Conservation (phyloP, 192 early-diverging fungal species). For the Gaertneriomyces sp. region DNA sequence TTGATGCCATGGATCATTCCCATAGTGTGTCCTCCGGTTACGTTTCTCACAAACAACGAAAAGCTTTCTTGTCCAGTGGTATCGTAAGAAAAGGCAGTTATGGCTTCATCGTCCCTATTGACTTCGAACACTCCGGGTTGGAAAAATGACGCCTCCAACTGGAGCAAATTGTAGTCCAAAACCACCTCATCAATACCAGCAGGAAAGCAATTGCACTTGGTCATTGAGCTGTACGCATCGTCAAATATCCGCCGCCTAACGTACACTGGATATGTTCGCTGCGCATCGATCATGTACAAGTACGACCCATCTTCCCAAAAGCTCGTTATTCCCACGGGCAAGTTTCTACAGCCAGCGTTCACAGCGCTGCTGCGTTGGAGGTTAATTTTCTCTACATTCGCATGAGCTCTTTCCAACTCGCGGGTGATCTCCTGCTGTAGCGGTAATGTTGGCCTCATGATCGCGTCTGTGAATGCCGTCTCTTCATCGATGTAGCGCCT, state of each 20-base stretch:
- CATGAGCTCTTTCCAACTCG: slow-evolving; percentile 11
- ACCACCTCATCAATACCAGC: slow-evolving; percentile 7
- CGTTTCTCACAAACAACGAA: slow-evolving; percentile 23
- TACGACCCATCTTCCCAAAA: slow-evolving; percentile 32
- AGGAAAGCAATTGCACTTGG: background rate
- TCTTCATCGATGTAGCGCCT: slow-evolving; percentile 33
- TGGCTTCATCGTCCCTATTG: slow-evolving; percentile 12
- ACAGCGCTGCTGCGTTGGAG: background rate
- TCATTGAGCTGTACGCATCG: background rate
- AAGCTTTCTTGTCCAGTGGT: slow-evolving; percentile 34
- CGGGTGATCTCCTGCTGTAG: slow-evolving; percentile 6
- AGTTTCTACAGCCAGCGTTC: background rate
- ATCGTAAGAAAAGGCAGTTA: slow-evolving; percentile 43
- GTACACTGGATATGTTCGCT: slow-evolving; percentile 2
- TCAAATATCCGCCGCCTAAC: background rate
- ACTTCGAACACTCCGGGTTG: slow-evolving; percentile 43
- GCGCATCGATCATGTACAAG: slow-evolving; percentile 24
- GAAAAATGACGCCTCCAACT: slow-evolving; percentile 18
- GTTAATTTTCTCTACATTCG: background rate
- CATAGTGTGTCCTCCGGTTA: background rate
- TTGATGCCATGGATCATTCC: background rate
- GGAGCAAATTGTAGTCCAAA: slow-evolving; percentile 23
- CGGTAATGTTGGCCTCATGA: background rate
- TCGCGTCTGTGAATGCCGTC: slow-evolving; percentile 28
- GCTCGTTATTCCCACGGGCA: background rate